Evolutionary conservation across 768 basidiomycete species (phyloP).

Genomic region (Mycena rosella): DNA sequence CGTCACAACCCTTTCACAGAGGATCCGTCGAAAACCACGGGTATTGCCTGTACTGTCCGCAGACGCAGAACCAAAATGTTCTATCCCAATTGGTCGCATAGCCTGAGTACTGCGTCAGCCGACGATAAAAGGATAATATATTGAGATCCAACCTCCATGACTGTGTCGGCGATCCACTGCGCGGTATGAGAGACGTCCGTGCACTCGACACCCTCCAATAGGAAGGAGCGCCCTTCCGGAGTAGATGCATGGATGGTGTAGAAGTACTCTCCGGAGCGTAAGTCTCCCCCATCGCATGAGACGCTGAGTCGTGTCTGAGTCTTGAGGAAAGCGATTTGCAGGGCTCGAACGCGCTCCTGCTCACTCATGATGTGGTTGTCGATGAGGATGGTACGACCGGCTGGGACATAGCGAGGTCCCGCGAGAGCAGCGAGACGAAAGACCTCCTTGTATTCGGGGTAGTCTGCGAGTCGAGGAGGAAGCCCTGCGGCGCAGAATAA

Average conservation of each 20-base stretch:
- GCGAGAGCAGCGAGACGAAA: conserved; percentile 18
- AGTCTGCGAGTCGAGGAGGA: conserved; percentile 36
- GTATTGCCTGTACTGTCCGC: conserved; percentile 8
- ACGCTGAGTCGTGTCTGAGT: conserved; percentile 35
- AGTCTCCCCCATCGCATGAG: conserved; percentile 40
- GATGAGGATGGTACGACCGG: conserved; percentile 38
- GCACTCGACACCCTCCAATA: conserved; percentile 1
- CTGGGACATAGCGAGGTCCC: conserved; percentile 40
- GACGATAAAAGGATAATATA: neutral
- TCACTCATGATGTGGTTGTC: conserved; percentile 43
- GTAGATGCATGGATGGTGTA: conserved; percentile 9
- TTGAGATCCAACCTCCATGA: neutral
- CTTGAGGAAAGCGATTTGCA: conserved; percentile 35
- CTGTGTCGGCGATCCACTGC: conserved; percentile 8
- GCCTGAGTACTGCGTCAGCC: neutral
- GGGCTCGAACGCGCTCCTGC: conserved; percentile 34
- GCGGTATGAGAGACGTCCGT: conserved; percentile 7
- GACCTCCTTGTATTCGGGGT: conserved; percentile 41
- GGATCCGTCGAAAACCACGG: neutral
- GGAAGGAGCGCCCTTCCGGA: neutral
- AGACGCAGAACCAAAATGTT: neutral
- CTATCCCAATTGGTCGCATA: neutral
- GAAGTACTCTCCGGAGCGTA: conserved; percentile 1
- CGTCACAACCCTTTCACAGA: neutral
- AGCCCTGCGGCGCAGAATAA: conserved; percentile 40